Evolutionary conservation across 768 basidiomycete species (phyloP), one percentile per base, ranked within the genome.

Genomic region (Suillus decipiens): DNA sequence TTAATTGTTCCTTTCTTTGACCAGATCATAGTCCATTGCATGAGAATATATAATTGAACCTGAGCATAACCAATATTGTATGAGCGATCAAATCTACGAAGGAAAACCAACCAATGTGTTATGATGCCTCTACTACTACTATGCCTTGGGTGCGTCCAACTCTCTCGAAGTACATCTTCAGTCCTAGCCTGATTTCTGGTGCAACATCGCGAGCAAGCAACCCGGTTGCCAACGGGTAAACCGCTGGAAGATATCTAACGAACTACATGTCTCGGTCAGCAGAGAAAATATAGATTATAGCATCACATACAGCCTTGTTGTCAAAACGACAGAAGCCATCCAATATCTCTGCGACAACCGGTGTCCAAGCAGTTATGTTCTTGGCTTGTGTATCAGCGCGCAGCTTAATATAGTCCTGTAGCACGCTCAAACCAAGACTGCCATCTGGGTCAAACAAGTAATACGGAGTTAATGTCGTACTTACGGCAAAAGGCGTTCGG

Each of bases 281-380:
- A 64, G n/a, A 62, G 24, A 36, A 42, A 36, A 53, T 57, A 57
- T 22, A 5, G 22, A 50, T 55, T n/a, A 5, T 24, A 22, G n/a
- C 19, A 17, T 42, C 7, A 78, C 96, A 77, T 71, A 98, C 96
- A 42, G 92, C 89, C 72, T 90, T 94, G 67, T 94, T 89, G 70
- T 98, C 95, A 67, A 98, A 93, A 24, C 84, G 84, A 73, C 88
- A 88, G 72, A 94, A 95, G 8, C 97, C 97, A 63, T 93, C 88
- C 10, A 99, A 71, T 55, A 97, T 92, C 73, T 98, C 96, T 11
- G 89, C 89, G n/a, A 98, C 90, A 36, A 99, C 97, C n/a, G 97
- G 97, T 24, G 94, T 96, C 97, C 97, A 99, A 0, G 97, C 96
- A 15, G 88, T 76, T 63, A 99, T 96, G 73, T 97, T 99, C 77